Evolutionary conservation across 139 green algal species (phyloP).

Genomic region (Micractinium sp.): DNA sequence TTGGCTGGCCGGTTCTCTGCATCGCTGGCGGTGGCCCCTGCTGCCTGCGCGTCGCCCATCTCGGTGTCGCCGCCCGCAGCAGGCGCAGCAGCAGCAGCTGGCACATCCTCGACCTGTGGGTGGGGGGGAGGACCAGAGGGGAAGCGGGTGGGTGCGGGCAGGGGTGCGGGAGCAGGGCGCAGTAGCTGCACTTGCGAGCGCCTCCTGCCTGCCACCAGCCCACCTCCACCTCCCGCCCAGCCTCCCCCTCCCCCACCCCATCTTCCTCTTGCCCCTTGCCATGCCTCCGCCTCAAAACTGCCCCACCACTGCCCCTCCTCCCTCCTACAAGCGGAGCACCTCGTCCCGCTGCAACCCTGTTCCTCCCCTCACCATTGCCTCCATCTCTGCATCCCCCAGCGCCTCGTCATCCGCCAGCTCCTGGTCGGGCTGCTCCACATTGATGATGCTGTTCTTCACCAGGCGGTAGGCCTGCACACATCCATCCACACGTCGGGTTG

Average conservation of each 20-base stretch:
- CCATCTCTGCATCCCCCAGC: conserved; percentile 45
- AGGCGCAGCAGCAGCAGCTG: background rate
- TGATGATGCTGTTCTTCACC: conserved; percentile 91
- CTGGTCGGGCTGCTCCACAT: conserved; percentile 80
- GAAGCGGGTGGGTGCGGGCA: background rate
- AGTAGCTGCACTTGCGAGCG: background rate
- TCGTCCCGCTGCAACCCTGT: too few species aligned
- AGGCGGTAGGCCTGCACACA: conserved; percentile 76
- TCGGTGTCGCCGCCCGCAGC: conserved; percentile 32
- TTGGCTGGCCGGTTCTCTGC: conserved; percentile 23
- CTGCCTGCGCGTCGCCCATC: conserved; percentile 35
- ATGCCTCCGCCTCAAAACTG: background rate
- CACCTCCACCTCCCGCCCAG: too few species aligned
- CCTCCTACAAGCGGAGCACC: background rate
- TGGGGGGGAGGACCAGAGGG: background rate
- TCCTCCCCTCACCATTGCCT: conserved; percentile 22
- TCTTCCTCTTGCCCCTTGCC: background rate
- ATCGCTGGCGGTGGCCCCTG: conserved; percentile 2
- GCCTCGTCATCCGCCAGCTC: conserved; percentile 74
- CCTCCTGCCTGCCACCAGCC: too few species aligned
- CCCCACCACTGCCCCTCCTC: too few species aligned
- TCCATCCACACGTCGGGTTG: background rate
- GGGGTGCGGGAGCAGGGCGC: too few species aligned
- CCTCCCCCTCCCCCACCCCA: too few species aligned
- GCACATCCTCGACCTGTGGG: background rate